Percentiles rank a stretch among this genome's conserved stretches.
Evolutionary conservation across 2,329 filamentous ascomycete genomes (phyloP).

Genomic region (Microcyclosporella mali): DNA sequence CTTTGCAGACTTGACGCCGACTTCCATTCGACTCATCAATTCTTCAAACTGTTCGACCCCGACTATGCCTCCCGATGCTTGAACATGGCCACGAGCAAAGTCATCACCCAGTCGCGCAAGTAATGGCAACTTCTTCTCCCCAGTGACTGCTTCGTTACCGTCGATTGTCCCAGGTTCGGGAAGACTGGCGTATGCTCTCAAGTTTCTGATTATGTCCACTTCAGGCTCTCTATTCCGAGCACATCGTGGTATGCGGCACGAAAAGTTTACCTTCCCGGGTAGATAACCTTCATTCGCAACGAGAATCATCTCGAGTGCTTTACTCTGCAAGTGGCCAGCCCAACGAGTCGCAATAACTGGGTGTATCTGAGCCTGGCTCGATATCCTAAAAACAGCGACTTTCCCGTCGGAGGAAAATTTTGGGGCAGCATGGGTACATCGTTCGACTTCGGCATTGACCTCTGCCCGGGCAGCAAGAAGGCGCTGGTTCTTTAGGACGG

Average conservation of each 20-base stretch:
- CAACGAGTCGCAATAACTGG: constrained; percentile 62
- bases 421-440: constrained; percentile 56
- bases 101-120: constrained; percentile 52
- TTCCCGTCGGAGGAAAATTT: constrained; percentile 58
- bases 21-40: constrained; percentile 52
- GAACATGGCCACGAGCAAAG: constrained; percentile 62
- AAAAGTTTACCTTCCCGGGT: constrained; percentile 59
- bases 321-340: constrained; percentile 55
- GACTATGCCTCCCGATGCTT: constrained; percentile 62
- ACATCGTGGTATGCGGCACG: constrained; percentile 55
- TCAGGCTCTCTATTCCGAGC: constrained; percentile 50
- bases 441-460: constrained; percentile 56
- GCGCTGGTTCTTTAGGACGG: constrained; percentile 45
- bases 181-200: constrained; percentile 47
- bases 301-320: constrained; percentile 57
- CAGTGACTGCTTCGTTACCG: constrained; percentile 20
- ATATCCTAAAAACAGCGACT: constrained; percentile 58
- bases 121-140: constrained; percentile 23
- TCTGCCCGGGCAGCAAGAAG: constrained; percentile 52
- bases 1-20: constrained; percentile 50
- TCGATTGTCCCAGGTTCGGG: constrained; percentile 24
- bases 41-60: constrained; percentile 58
- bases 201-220: constrained; percentile 57
- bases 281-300: constrained; percentile 63
- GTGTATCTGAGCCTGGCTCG: constrained; percentile 56